These are phyloP conservation scores for Macrotyloma uniflorum DNA, from an alignment of 306 rosid species.

Conservation along the genomic window DNA sequence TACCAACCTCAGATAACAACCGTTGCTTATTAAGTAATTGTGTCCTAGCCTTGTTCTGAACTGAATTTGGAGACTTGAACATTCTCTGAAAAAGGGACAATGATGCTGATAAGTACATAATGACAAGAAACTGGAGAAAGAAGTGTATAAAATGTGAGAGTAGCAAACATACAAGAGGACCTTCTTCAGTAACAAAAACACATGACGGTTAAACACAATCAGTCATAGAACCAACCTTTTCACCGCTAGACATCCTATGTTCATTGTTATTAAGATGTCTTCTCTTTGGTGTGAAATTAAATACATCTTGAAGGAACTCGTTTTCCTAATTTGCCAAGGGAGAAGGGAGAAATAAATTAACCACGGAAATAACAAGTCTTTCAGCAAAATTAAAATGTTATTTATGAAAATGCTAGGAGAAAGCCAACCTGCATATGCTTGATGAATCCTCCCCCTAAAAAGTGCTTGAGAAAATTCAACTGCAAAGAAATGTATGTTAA, in stretches of 20 bases:
- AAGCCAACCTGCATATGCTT: conserved; percentile 92
- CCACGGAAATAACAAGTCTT: background rate
- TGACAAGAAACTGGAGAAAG: background rate
- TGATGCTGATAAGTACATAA: background rate
- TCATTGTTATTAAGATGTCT: conserved; percentile 48
- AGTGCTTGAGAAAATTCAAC: conserved; percentile 83
- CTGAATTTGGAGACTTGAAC: conserved; percentile 84
- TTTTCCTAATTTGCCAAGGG: conserved; percentile 63
- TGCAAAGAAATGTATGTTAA: conserved; percentile 40
- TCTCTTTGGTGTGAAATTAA: conserved; percentile 79
- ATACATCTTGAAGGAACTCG: conserved; percentile 79
- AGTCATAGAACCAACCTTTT: conserved; percentile 60
- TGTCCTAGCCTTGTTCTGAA: conserved; percentile 83
- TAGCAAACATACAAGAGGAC: background rate
- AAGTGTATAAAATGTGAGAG: background rate
- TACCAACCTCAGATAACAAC: conserved; percentile 70
- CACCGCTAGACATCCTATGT: conserved; percentile 67
- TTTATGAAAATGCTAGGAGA: conserved; percentile 8
- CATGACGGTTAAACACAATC: background rate
- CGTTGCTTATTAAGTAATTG: conserved; percentile 81
- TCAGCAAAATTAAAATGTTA: background rate
- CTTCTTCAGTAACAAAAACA: background rate
- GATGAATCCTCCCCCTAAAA: conserved; percentile 91
- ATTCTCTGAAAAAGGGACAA: conserved; percentile 61
- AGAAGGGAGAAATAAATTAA: background rate